Percentiles rank a stretch among this genome's conserved stretches.
phyloP scores from a whole-genome alignment of 2,329 filamentous ascomycete species.

The Epichloe brachyelytri region DNA sequence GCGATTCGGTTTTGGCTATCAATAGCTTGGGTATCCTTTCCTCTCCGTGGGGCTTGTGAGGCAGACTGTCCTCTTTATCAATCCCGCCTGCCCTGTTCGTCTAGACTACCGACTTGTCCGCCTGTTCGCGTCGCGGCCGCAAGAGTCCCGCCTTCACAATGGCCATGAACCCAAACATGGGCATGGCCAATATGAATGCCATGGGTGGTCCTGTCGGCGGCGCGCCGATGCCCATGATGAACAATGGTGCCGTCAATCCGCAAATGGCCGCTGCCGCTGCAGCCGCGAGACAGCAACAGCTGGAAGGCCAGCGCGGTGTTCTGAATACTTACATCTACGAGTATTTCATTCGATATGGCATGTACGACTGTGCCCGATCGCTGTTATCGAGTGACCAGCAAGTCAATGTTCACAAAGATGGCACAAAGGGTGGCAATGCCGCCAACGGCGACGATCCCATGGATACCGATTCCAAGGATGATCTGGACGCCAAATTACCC shows the following conservation, averaged over 20 bases:
- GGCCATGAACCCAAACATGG: constrained; percentile 45
- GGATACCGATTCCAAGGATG: constrained; percentile 74
- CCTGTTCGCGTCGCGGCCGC: constrained; percentile 4
- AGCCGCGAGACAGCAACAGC: constrained; percentile 25
- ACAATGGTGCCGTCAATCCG: constrained; percentile 32
- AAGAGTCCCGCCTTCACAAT: constrained; percentile 10
- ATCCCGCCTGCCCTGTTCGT: constrained; percentile 6
- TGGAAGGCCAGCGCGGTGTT: constrained; percentile 37
- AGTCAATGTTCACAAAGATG: constrained; percentile 55
- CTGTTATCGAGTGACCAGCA: constrained; percentile 55
- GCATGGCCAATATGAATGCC: constrained; percentile 57
- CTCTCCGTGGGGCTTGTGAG: constrained; percentile 1
- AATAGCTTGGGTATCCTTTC: constrained; percentile 12
- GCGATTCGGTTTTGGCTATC: constrained; percentile 14
- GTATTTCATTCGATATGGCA: constrained; percentile 75
- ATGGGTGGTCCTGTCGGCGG: constrained; percentile 55
- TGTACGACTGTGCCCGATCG: constrained; percentile 71
- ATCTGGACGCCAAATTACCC: constrained; percentile 59
- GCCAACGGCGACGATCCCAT: constrained; percentile 65
- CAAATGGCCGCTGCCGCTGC: constrained; percentile 20
- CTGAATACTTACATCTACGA: constrained; percentile 87
- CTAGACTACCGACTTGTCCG: constrained; percentile 8
- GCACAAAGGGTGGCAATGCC: constrained; percentile 55
- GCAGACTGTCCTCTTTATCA: constrained; percentile 8
- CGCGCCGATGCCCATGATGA: constrained; percentile 52